These are phyloP conservation scores for Groenewaldozyma tartarivorans DNA, from an alignment of 805 yeast species.

Conservation along the genomic window DNA sequence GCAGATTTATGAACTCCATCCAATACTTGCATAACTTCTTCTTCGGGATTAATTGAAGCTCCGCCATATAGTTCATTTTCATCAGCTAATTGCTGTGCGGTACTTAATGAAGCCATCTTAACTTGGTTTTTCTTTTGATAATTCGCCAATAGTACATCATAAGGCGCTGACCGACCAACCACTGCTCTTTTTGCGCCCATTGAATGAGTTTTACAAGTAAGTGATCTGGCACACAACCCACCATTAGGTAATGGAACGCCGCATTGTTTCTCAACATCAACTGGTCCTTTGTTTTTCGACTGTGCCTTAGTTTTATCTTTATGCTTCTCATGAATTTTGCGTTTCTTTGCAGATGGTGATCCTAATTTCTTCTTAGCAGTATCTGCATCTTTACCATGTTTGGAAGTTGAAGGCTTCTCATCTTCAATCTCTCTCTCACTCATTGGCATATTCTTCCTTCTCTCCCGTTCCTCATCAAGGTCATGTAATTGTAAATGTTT, in stretches of 20 bases:
- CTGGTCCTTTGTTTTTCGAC: slow-evolving; percentile 66
- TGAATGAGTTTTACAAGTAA: slow-evolving; percentile 95
- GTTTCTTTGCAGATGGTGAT: slow-evolving; percentile 1
- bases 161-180: slow-evolving; percentile 85
- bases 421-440: neutral
- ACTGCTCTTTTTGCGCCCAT: slow-evolving; percentile 98
- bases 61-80: slow-evolving; percentile 26
- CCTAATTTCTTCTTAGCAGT: slow-evolving; percentile 1
- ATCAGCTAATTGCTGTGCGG: slow-evolving; percentile 29
- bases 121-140: slow-evolving; percentile 92
- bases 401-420: neutral
- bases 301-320: slow-evolving; percentile 14
- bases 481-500: slow-evolving; percentile 12
- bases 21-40: slow-evolving; percentile 84
- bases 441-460: neutral
- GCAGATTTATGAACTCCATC: slow-evolving; percentile 64
- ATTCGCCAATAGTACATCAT: slow-evolving; percentile 76
- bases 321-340: slow-evolving; percentile 8
- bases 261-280: slow-evolving; percentile 89
- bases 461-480: slow-evolving; percentile 1
- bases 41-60: slow-evolving; percentile 60
- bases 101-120: slow-evolving; percentile 48
- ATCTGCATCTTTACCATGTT: neutral
- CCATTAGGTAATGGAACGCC: slow-evolving; percentile 92
- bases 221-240: slow-evolving; percentile 90